Evolutionary conservation across 2,329 filamentous ascomycete genomes (phyloP), one percentile per base, ranked within the genome.

Genomic region (Helotiales sp.): DNA sequence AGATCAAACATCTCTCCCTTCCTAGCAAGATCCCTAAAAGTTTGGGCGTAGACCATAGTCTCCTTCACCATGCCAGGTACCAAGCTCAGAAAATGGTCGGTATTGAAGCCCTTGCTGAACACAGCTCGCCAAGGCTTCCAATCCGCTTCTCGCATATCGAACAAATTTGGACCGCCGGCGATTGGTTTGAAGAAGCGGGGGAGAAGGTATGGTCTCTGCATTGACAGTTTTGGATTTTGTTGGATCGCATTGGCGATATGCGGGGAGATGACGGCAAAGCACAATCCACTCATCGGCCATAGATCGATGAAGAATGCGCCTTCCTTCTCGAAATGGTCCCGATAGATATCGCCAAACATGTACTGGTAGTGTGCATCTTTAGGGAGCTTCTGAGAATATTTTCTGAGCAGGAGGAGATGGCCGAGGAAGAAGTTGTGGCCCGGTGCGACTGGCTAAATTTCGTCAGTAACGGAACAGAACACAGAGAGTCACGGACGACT

Each of bases 351-450:
- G n/a, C 51, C 49, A 27, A 62, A 44, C 3, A 42, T 42, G 30
- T 60, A 57, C 22, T 49, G 49, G 24, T 66, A 60, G 29, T 66
- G 63, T 34, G 61, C 61, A 33, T 57, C 49, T 17, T 17, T 33
- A 7, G 63, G 61, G 1, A 63, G 31, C 13, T 51, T 53, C 12
- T 57, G 57, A 33, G 13, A 51, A 10, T 10, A 36, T 12, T 2
- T 53, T 19, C 52, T 59, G 17, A 64, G 34, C 17, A 38, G 38
- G 25, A 61, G 56, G 15, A 64, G 36, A 40, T 64, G 62, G 3
- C 62, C 62, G 13, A 63, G 55, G 19, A 64, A 49, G 17, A 56
- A 58, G 31, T 30, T 60, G 31, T 60, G 59, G 29, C 36, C 34
- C 7, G 54, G 60, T 10, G 57, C 59, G 6, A 60, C 42, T 2